Percentiles rank a stretch among this genome's conserved stretches.
These are phyloP conservation scores for Climacium dendroides DNA, from an alignment of 225 moss, liverwort and hornwort genomes.

Conservation along the genomic window DNA sequence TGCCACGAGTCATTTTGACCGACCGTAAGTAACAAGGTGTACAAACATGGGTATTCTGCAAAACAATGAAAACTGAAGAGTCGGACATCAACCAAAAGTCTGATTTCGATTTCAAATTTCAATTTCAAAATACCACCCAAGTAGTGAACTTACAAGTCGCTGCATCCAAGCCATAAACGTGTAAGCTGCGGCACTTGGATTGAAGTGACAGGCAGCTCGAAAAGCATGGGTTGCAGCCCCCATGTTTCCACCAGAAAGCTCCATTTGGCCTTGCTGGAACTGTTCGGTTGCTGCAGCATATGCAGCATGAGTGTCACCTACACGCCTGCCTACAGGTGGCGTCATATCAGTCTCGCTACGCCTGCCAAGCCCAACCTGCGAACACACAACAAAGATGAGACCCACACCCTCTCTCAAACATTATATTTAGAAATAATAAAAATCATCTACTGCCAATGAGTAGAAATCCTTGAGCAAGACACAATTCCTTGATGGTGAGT, in stretches of 20 bases:
- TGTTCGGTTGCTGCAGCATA: conserved; percentile 30
- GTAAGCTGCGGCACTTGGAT: conserved; percentile 51
- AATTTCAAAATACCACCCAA: not conserved
- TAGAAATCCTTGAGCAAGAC: not conserved
- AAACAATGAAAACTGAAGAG: not conserved
- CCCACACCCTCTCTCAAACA: not conserved
- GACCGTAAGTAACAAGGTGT: not conserved
- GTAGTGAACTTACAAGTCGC: conserved; percentile 24
- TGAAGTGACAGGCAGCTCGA: conserved; percentile 47
- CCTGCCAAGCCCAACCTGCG: conserved; percentile 18
- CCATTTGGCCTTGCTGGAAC: conserved; percentile 39
- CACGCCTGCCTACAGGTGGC: conserved; percentile 10
- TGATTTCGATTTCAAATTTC: not conserved
- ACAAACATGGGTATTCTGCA: not conserved
- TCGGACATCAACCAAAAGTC: not conserved
- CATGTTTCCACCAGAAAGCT: conserved; percentile 49
- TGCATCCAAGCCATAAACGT: conserved; percentile 59
- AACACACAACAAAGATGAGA: not conserved
- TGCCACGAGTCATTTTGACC: not conserved
- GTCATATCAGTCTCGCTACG: conserved; percentile 16
- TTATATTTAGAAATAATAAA: not conserved
- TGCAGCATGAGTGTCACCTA: conserved; percentile 13
- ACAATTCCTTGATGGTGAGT: not conserved
- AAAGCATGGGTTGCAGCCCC: conserved; percentile 36
- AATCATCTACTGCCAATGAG: not conserved